These are phyloP conservation scores for Backusella luteola DNA, from an alignment of 192 early-diverging fungal species.

Conservation along the genomic window DNA sequence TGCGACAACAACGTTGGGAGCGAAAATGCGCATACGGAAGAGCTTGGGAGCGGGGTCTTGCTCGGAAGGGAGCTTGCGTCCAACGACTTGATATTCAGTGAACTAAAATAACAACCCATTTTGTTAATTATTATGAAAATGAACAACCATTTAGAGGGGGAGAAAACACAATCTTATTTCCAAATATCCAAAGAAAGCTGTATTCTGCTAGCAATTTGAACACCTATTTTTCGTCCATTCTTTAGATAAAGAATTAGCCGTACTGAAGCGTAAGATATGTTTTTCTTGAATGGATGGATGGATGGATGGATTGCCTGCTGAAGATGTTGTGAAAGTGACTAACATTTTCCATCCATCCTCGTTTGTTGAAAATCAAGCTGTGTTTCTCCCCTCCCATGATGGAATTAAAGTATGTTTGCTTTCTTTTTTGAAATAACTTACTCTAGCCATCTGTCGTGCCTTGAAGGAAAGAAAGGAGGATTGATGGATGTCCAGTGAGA, in stretches of 20 bases:
- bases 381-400: neutral
- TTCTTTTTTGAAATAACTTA: constrained; percentile 3
- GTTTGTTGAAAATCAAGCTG: neutral
- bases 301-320: constrained; percentile 16
- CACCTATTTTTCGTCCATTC: neutral
- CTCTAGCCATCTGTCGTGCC: constrained; percentile 22
- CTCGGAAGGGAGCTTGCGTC: constrained; percentile 91
- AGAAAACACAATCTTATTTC: neutral
- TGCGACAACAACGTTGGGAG: constrained; percentile 97
- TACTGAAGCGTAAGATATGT: neutral
- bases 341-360: constrained; percentile 7
- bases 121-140: neutral
- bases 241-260: neutral
- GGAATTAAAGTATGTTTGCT: neutral
- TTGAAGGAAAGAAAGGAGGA: constrained; percentile 25
- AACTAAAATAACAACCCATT: constrained; percentile 9
- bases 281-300: constrained; percentile 15
- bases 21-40: constrained; percentile 98
- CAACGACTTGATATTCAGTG: constrained; percentile 73
- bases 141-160: neutral
- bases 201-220: neutral
- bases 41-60: constrained; percentile 92
- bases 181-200: neutral
- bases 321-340: neutral
- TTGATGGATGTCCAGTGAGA: constrained; percentile 9